A percentile compares a stretch with the other conserved stretches of the same genome.
These are phyloP conservation scores for Lactarius tabidus DNA, from an alignment of 768 basidiomycete species.

Conservation along the genomic window DNA sequence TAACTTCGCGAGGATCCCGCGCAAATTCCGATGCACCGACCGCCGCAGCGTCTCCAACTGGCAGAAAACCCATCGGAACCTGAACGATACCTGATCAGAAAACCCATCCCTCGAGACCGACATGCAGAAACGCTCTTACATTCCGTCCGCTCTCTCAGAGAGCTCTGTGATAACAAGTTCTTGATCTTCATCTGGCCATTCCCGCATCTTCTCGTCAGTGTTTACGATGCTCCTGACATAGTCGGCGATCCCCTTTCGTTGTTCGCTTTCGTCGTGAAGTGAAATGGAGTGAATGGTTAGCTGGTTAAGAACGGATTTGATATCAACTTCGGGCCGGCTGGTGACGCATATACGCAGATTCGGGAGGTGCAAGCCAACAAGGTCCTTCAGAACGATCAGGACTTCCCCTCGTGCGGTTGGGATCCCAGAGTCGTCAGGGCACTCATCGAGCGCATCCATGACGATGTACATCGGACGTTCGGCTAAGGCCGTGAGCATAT, in stretches of 20 bases:
- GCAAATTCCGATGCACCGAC: neutral
- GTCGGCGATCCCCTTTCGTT: neutral
- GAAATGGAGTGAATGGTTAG: neutral
- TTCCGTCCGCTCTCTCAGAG: neutral
- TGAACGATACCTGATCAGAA: neutral
- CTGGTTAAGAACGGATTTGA: neutral
- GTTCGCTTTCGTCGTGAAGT: neutral
- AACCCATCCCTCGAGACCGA: neutral
- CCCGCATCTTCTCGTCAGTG: neutral
- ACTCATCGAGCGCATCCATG: too few species aligned
- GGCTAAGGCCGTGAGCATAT: neutral
- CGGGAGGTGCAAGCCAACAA: neutral
- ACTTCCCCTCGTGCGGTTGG: neutral
- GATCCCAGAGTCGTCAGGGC: too few species aligned
- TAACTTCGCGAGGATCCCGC: neutral
- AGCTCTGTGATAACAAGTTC: neutral
- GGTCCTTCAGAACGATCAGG: neutral
- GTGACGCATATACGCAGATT: neutral
- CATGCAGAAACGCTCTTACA: neutral
- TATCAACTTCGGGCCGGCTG: neutral
- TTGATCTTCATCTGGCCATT: neutral
- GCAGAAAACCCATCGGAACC: conserved; percentile 1
- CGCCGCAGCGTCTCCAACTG: neutral
- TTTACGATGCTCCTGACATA: neutral
- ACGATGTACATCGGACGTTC: neutral